Evolutionary conservation across 1,284 basidiomycete species (phyloP), one percentile per base, ranked within the genome.

Genomic region (Leccinum pachyderme): DNA sequence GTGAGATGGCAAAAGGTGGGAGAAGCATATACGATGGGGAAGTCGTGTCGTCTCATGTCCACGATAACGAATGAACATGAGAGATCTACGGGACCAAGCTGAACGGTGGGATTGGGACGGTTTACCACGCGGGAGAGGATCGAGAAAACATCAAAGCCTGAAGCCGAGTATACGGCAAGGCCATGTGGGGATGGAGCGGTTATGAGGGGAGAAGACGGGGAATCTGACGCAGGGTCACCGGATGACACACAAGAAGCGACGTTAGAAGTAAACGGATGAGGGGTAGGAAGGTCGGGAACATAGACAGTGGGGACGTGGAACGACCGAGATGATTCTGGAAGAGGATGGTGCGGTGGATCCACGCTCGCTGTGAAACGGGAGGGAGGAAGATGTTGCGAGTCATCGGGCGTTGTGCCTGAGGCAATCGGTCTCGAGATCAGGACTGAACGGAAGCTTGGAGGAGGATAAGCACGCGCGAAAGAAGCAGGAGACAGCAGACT

Each of bases 31-130:
- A 97, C 86, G 65, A 98, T 87, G 1, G 95, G 93, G 48, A 78
- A 78, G 66, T 98, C 94, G 61, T 83, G 83, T 49, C 88, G 77
- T 12, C 89, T 82, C 18, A 87, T 81, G 68, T 98, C 95, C 53
- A 89, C 87, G 49, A 98, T 89, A 60, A 91, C 81, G 70, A 98
- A 98, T 8, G 91, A 84, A 68, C 92, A 95, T 3, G 91, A 89
- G 55, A 95, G 77, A 71, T 98, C 95, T 35, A 98, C 91, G 0
- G 95, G 93, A 8, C 95, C 95, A 18, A 98, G 81, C 6, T 80
- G 73, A 47, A 97, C 83, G 56, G 80, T 84, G 1, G 92, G 93
- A 62, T 89, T 81, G 0, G 86, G 84, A 2, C 95, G 82, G 15
- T 77, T 81, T 2, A 82, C 86, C 13, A 98, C 87, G 11, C 91